Percentiles rank a stretch among this genome's conserved stretches.
These are phyloP conservation scores for Clarkia xantiana DNA, from an alignment of 345 rosid genomes.

Conservation along the genomic window DNA sequence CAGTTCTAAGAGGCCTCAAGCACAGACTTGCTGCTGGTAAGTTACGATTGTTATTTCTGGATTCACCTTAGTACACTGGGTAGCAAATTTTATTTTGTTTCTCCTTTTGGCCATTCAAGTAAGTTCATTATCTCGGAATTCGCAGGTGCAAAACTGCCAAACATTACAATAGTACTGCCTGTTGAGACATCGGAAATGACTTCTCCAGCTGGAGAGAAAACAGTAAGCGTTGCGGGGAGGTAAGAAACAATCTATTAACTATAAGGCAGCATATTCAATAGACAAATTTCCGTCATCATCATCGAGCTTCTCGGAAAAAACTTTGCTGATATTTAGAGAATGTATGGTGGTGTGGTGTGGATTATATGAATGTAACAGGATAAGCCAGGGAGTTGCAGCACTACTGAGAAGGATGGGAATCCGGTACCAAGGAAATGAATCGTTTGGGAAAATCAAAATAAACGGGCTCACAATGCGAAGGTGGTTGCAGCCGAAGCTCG, in stretches of 20 bases:
- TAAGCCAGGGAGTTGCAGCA: conserved; percentile 45
- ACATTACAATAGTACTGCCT: conserved; percentile 52
- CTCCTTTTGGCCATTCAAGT: neutral
- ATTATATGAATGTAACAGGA: conserved; percentile 23
- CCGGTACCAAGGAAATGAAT: conserved; percentile 63
- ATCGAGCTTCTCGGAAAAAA: too few species aligned
- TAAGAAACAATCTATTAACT: conserved; percentile 11
- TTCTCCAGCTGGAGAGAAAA: conserved; percentile 42
- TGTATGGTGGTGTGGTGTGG: neutral
- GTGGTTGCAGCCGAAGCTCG: conserved; percentile 78
- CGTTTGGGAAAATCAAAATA: conserved; percentile 54
- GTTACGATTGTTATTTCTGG: neutral
- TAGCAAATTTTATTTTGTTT: too few species aligned
- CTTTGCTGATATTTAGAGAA: too few species aligned
- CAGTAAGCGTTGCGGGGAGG: conserved; percentile 62
- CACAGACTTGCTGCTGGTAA: conserved; percentile 94
- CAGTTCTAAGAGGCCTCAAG: conserved; percentile 72
- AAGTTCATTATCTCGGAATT: conserved; percentile 1
- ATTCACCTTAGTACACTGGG: too few species aligned
- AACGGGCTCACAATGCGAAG: conserved; percentile 56
- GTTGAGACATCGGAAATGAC: conserved; percentile 29
- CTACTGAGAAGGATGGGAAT: conserved; percentile 61
- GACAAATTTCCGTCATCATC: too few species aligned
- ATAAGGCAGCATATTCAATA: too few species aligned
- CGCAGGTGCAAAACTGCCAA: conserved; percentile 72